Evolutionary conservation across 169 alveolate species (phyloP).

Genomic region (Eimeria maxima): DNA sequence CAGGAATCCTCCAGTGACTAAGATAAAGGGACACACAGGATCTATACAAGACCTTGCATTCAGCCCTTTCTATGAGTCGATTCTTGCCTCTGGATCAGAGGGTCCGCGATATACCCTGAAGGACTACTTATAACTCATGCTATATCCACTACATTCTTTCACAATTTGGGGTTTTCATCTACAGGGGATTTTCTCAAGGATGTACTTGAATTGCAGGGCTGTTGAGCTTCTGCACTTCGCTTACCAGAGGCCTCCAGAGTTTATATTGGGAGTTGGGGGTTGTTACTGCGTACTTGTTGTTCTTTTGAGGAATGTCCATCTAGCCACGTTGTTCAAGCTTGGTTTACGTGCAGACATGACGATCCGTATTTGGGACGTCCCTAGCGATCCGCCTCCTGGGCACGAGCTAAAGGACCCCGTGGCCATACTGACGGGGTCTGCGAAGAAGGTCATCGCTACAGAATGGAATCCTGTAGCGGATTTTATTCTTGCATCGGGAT

Average conservation of each 20-base stretch:
- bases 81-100: conserved; percentile 84
- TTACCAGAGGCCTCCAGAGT: background rate
- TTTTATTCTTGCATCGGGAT: conserved; percentile 80
- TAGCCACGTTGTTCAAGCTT: background rate
- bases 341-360: conserved; percentile 73
- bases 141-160: background rate
- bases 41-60: conserved; percentile 78
- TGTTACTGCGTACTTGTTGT: background rate
- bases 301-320: background rate
- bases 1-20: conserved; percentile 81
- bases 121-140: too few species aligned
- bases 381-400: conserved; percentile 57
- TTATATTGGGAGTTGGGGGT: background rate
- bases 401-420: conserved; percentile 77
- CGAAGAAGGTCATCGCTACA: conserved; percentile 79
- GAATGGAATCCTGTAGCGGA: conserved; percentile 82
- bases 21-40: conserved; percentile 84
- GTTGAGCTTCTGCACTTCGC: background rate
- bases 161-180: background rate
- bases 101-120: conserved; percentile 40
- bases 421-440: conserved; percentile 77
- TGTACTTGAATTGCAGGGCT: background rate
- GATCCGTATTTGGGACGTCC: conserved; percentile 79
- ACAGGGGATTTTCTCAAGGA: background rate
- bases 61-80: conserved; percentile 78